Evolutionary conservation across 2,329 filamentous ascomycete genomes (phyloP).

Genomic region (Penicillium sp.): DNA sequence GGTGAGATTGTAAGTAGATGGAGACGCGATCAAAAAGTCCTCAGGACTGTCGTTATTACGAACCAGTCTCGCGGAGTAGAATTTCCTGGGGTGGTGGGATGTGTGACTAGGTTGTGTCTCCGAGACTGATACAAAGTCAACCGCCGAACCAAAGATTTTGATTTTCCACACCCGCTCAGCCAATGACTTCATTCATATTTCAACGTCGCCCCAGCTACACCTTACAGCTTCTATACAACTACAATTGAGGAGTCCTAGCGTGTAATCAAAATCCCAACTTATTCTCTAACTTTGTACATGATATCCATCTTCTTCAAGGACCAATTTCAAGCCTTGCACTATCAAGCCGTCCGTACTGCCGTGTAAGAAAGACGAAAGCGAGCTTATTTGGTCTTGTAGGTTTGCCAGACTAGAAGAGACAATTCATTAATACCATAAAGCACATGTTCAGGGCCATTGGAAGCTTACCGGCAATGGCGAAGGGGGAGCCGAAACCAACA

Average conservation of each 20-base stretch:
- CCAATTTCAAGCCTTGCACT: constrained; percentile 22
- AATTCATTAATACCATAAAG: constrained; percentile 23
- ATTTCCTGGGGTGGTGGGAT: neutral
- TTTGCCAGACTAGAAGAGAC: constrained; percentile 61
- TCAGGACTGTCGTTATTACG: neutral
- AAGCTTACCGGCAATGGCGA: constrained; percentile 63
- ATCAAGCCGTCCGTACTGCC: constrained; percentile 19
- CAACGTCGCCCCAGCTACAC: constrained; percentile 24
- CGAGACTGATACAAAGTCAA: constrained; percentile 26
- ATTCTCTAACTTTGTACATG: constrained; percentile 44
- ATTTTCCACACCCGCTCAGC: constrained; percentile 40
- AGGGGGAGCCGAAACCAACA: constrained; percentile 59
- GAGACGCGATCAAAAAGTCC: neutral
- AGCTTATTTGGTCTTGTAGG: constrained; percentile 58
- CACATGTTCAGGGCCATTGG: neutral
- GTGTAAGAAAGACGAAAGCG: constrained; percentile 16
- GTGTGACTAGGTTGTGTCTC: constrained; percentile 13
- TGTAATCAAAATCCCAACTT: constrained; percentile 26
- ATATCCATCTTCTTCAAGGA: constrained; percentile 29
- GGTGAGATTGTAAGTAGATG: constrained; percentile 11
- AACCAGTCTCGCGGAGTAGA: neutral
- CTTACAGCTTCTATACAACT: constrained; percentile 18
- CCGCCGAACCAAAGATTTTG: constrained; percentile 36
- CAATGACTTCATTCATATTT: constrained; percentile 47
- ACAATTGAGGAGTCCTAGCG: constrained; percentile 10